Base-by-base conservation (phyloP, 2,329 filamentous ascomycete species). In the Passalora sequoiae region DNA sequence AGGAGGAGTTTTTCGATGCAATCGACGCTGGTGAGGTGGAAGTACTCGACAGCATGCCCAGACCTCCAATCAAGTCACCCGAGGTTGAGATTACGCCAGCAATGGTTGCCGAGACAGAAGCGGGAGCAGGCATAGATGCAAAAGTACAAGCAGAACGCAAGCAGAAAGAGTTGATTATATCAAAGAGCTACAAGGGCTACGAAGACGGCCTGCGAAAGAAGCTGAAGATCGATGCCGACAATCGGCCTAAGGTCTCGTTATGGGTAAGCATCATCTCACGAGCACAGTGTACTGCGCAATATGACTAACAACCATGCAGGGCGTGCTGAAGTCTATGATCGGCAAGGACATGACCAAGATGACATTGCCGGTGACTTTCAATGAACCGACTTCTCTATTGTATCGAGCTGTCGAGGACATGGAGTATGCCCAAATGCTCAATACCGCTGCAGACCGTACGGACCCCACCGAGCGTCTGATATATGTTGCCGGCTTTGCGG, bases 301-400 rank as follows among this genome's bases (percentile, higher is more conserved):
- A 16, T 36, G 38, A 41, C 62, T 68, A 47, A 68, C 52, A 8
- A 25, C 1, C 21, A 17, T 5, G 1, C 53, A 96, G 89, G 84
- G 85, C 54, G 96, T 98, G 56, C 72, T 98, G 51, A 98, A 97
- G 71, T 97, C 91, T 16, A 97, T 98, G 92, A 95, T 98, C 67
- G 92, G 92, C 51, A 97, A 98, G 66, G 92, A 98, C 62, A 97
- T 98, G 92, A 97, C 92, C 27, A 97, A 94, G 72, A 98, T 98
- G 91, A 97, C 92, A 0, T 72, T 98, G 15, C 92, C 92, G 0
- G 92, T 98, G 2, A 95, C 92, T 0, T 97, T 98, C 73, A 98
- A 98, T 68, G 92, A 98, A 66, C 92, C 92, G 0, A 98, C 92
- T 0, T 97, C 92, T 4, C 73, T 98, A 9, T 76, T 98, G 6